These are phyloP conservation scores for Massarina eburnea DNA, from an alignment of 2,329 filamentous ascomycete species.

Conservation along the genomic window DNA sequence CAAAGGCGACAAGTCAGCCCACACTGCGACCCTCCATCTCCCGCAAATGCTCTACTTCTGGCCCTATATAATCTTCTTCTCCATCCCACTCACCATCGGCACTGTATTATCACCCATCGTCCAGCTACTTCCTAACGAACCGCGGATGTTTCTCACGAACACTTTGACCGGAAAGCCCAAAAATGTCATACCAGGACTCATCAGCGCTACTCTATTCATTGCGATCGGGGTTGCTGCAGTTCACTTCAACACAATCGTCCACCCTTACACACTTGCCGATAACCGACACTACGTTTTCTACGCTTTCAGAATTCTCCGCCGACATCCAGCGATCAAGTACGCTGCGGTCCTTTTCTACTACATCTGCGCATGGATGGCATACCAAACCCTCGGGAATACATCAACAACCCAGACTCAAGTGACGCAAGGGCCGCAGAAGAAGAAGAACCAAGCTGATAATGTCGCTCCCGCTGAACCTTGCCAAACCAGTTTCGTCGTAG, in stretches of 20 bases:
- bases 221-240: slow-evolving; percentile 55
- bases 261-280: slow-evolving; percentile 94
- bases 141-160: slow-evolving; percentile 11
- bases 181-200: slow-evolving; percentile 18
- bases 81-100: slow-evolving; percentile 71
- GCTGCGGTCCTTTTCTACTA: slow-evolving; percentile 71
- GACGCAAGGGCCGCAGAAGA: slow-evolving; percentile 2
- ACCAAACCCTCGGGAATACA: slow-evolving; percentile 59
- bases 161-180: slow-evolving; percentile 9
- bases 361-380: slow-evolving; percentile 66
- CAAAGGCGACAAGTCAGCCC: slow-evolving; percentile 88
- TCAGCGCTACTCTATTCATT: slow-evolving; percentile 38
- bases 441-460: slow-evolving; percentile 5
- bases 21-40: slow-evolving; percentile 83
- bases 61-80: slow-evolving; percentile 89
- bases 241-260: slow-evolving; percentile 85
- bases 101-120: slow-evolving; percentile 49
- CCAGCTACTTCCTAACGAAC: slow-evolving; percentile 14
- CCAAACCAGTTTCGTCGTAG: slow-evolving; percentile 53
- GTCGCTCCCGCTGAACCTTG: slow-evolving; percentile 13
- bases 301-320: slow-evolving; percentile 79
- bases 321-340: slow-evolving; percentile 65
- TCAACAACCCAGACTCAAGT: neutral
- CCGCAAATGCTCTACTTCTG: slow-evolving; percentile 95
- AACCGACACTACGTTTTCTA: slow-evolving; percentile 99